Evolutionary conservation across 345 rosid species (phyloP), one percentile per base, ranked within the genome.

Genomic region (Euphorbia peplus): DNA sequence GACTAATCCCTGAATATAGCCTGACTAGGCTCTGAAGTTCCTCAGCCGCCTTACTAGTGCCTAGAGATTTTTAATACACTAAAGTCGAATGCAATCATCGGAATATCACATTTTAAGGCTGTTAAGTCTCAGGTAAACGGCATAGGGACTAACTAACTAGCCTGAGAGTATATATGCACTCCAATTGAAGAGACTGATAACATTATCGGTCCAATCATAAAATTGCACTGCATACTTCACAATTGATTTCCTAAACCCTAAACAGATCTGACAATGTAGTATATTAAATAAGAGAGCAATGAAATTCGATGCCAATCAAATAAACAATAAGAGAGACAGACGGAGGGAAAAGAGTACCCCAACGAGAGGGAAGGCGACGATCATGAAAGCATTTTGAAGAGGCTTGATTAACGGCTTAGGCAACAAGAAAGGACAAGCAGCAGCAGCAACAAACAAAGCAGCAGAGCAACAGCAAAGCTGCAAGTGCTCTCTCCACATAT

Each of bases 341-440:
- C 11, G 63, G 47, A 72, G 66, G 35, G 41, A 64, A 63, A 8
- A 3, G 69, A 76, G 26, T 85, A 89, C 97, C 80, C 97, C 99
- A 47, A 91, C 99, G 14, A 91, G 91, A 60, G 99, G 97, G 73
- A 91, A 95, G 44, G 86, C 96, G 32, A 88, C 42, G 44, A 83
- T 70, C 73, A 91, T 78, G 73, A 90, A 81, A 1, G 91, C 81
- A 55, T 83, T 85, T 68, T 88, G 96, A 35, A 90, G 70, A 63
- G 88, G 86, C 70, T 84, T 90, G 73, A 81, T 82, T 41, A 76
- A 76, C 2, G 85, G 78, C 72, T 87, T 85, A 2, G 97, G 97
- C 19, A 82, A 63, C 41, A 91, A 55, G 71, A 70, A 86, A 68
- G 99, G 97, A 65, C 93, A 88, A 62, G 69, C 89, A 10, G 90